These are phyloP conservation scores for Pelargonium fulgidum DNA, from an alignment of 441 rosid genomes.

Conservation along the genomic window DNA sequence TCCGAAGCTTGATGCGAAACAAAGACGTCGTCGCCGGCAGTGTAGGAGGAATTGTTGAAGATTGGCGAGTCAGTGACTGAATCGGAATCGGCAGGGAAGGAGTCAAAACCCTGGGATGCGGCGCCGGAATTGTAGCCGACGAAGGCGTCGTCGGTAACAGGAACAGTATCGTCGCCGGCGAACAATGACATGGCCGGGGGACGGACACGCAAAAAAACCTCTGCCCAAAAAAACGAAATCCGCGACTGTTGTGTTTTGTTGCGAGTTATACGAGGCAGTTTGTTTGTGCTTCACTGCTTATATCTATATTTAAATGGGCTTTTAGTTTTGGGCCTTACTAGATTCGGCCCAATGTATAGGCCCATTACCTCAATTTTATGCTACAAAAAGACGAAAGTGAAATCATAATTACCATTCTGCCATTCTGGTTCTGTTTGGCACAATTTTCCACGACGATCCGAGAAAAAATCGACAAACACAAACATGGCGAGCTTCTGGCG, in stretches of 20 bases:
- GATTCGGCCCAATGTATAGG: too few species aligned
- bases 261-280: too few species aligned
- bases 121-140: conserved; percentile 16
- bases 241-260: background rate
- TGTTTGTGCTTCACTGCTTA: too few species aligned
- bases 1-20: conserved; percentile 22
- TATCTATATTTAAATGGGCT: too few species aligned
- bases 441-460: too few species aligned
- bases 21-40: conserved; percentile 26
- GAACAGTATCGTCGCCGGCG: conserved; percentile 37
- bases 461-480: background rate
- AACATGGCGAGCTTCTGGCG: conserved; percentile 62
- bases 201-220: background rate
- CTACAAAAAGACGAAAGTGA: too few species aligned
- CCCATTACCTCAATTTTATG: too few species aligned
- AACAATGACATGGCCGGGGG: conserved; percentile 36
- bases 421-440: too few species aligned
- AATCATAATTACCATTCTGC: too few species aligned
- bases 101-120: conserved; percentile 18
- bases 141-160: conserved; percentile 24
- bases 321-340: too few species aligned
- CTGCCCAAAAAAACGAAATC: background rate
- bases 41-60: background rate
- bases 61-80: conserved; percentile 20
- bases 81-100: conserved; percentile 24